Evolutionary conservation across 1,284 basidiomycete genomes (phyloP), one percentile per base, ranked within the genome.

Genomic region (Puccinia polysora): DNA sequence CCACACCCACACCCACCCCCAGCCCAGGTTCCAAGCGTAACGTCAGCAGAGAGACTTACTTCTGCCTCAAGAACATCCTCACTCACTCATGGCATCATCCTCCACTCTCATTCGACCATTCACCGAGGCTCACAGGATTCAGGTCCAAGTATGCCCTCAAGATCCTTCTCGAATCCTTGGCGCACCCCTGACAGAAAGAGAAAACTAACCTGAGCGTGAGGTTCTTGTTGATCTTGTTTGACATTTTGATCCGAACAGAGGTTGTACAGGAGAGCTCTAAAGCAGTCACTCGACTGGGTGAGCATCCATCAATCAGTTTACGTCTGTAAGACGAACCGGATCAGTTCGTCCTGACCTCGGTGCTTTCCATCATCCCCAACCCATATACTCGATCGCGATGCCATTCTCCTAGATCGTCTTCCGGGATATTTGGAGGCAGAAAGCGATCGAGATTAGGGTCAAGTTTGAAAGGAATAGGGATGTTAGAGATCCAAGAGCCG

Each of bases 401-500:
- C 47, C 34, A n/a, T 4, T 55, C 4, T 28, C 14, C 3, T 25
- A 60, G 50, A 20, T 64, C 28, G 38, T 53, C 4, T 52, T 43
- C 36, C 50, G 73, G 75, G 77, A 76, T 23, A 49, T 53, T 40
- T 68, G 47, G 59, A 43, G 60, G 23, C 59, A 69, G 55, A 72
- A 75, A 65, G 75, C 78, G 55, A 78, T 79, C 74, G 78, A 79
- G 68, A 76, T 79, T 55, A 64, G 78, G 32, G 78, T 76, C 43
- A 70, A 75, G 71, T 79, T 79, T 59, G 78, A 79, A 73, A 73
- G 75, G 45, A 78, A 79, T 74, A 72, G 78, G 45, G 68, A 78
- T 65, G 76, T 78, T n/a, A 74, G 73, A 62, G 78, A 79, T 73
- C 78, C 78, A 58, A 68, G 78, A 49, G 77, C 77, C 1, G 77